These are phyloP conservation scores for Fusarium illudens DNA, from an alignment of 2,329 filamentous ascomycete genomes.

Conservation along the genomic window DNA sequence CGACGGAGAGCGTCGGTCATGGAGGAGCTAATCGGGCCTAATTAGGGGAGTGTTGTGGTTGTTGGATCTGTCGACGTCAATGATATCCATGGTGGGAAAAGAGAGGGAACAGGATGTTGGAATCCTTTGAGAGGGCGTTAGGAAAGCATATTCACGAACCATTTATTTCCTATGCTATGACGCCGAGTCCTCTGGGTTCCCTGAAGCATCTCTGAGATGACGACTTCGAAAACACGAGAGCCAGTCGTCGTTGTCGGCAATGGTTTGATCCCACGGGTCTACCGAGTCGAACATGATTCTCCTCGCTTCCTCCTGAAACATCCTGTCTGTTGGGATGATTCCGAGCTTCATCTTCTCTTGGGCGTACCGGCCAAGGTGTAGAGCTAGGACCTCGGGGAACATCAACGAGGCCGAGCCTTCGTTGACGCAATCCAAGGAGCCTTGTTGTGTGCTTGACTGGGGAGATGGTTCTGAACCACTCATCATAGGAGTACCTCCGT, in stretches of 20 bases:
- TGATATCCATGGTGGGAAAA: not conserved
- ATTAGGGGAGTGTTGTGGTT: no score
- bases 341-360: slow-evolving; percentile 34
- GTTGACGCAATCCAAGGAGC: not conserved
- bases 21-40: not conserved
- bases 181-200: not conserved
- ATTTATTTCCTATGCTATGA: not conserved
- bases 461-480: not conserved
- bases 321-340: slow-evolving; percentile 37
- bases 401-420: not conserved
- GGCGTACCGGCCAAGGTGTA: slow-evolving; percentile 36
- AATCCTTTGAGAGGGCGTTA: not conserved
- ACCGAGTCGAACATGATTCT: slow-evolving; percentile 37
- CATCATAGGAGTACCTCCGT: not conserved
- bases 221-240: slow-evolving; percentile 35
- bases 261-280: slow-evolving; percentile 41
- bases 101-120: not conserved
- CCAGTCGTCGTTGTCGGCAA: slow-evolving; percentile 44
- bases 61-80: not conserved
- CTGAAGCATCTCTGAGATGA: not conserved
- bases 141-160: not conserved
- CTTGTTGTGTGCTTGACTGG: not conserved
- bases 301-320: slow-evolving; percentile 41
- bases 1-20: not conserved
- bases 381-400: slow-evolving; percentile 25